Base-by-base conservation (phyloP, 2,329 filamentous ascomycete genomes). In the Fusarium stilboides region DNA sequence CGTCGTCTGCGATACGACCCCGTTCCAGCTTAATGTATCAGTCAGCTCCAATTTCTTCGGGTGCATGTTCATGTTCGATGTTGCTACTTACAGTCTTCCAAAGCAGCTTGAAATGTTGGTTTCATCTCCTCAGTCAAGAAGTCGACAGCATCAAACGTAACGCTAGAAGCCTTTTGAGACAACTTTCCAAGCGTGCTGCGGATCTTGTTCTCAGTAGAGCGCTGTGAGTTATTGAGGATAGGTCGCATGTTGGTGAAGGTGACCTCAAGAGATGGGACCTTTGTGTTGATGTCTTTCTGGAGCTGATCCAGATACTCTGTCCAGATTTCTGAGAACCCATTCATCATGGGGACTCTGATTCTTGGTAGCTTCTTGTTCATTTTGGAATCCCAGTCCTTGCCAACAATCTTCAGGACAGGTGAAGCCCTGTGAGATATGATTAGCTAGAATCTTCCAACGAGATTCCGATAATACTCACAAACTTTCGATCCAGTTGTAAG, bases 401-500 rank as follows among this genome's bases (percentile, higher is more conserved):
- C 54, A 5, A 69, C 34, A 1, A 17, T 12, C 1, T 42, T 39
- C 6, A 67, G 22, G 0, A 62, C 12, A 2, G 53, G 56, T 1
- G 36, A 10, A 2, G 49, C 53, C 3, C 66, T 69, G 12, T 3
- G 6, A 7, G 14, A 40, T 15, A 5, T 20, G 17, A 13, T 55
- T 12, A 44, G 20, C 1, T 3, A 22, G 3, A 19, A 13, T 9
- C 3, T 1, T 50, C 10, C 31, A 17, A 12, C 6, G 6, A 15
- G 10, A 22, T 6, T 14, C 9, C 6, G 8, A 4, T 8, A 36
- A 3, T n/a, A 64, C 63, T 56, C 10, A 65, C 66, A 69, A 14
- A 8, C 56, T 26, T 22, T 64, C 59, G 0, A 62, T 28, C 63
- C 63, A 69, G 8, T 19, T 50, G 14, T 69, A 67, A 2, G 43